phyloP scores from a whole-genome alignment of 495 filamentous ascomycete genomes.

The Aspergillus bridgeri region DNA sequence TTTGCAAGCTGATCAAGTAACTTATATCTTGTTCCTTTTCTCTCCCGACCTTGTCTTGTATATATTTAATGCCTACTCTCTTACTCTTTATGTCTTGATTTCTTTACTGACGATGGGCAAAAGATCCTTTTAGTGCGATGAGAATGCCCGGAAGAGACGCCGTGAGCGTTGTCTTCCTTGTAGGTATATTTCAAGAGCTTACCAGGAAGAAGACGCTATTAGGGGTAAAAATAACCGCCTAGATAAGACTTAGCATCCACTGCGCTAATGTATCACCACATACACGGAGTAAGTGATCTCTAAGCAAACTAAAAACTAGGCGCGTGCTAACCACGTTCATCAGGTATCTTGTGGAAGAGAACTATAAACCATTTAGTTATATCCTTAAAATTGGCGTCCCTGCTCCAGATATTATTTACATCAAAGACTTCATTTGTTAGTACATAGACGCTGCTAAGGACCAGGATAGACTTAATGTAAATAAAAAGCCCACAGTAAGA shows the following conservation, averaged over 20 bases:
- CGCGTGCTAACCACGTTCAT: slow-evolving; percentile 5
- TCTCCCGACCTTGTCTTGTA: slow-evolving; percentile 4
- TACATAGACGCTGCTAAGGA: slow-evolving; percentile 8
- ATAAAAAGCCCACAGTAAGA: slow-evolving; percentile 6
- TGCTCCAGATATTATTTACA: slow-evolving; percentile 10
- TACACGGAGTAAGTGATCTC: slow-evolving; percentile 12
- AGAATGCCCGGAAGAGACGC: slow-evolving; percentile 4
- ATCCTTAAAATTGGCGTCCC: slow-evolving; percentile 3
- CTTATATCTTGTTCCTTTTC: slow-evolving; percentile 5
- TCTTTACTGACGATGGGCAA: slow-evolving; percentile 7
- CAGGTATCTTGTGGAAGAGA: slow-evolving; percentile 13
- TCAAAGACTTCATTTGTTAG: slow-evolving; percentile 9
- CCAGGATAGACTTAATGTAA: slow-evolving; percentile 6
- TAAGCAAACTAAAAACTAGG: slow-evolving; percentile 7
- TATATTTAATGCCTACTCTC: slow-evolving; percentile 6
- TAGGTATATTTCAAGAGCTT: slow-evolving; percentile 8
- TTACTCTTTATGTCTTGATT: slow-evolving; percentile 8
- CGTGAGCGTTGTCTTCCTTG: slow-evolving; percentile 4
- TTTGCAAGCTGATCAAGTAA: slow-evolving; percentile 9
- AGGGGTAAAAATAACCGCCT: slow-evolving; percentile 10
- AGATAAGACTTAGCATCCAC: not conserved
- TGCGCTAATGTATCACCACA: slow-evolving; percentile 4
- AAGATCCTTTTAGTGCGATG: slow-evolving; percentile 6
- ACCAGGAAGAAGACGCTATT: slow-evolving; percentile 7
- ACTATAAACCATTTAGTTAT: slow-evolving; percentile 10